Conservation (phyloP, 345 rosid species). For the Brassica rapa region DNA sequence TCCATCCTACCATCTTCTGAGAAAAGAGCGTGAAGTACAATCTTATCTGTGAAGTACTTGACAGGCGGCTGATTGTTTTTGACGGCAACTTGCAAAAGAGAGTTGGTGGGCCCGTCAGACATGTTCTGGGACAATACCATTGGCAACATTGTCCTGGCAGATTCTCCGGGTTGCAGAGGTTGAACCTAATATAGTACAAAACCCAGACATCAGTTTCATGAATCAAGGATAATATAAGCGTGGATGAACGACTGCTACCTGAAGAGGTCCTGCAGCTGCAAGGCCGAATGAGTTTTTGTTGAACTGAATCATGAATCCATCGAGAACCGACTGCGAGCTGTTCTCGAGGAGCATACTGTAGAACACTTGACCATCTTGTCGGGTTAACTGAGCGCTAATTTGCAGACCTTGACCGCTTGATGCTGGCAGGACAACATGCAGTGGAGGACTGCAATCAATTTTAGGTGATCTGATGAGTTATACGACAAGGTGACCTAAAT, state of each 20-base stretch:
- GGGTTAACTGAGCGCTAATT: slow-evolving; percentile 78
- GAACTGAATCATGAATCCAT: slow-evolving; percentile 98
- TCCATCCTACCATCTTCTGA: slow-evolving; percentile 94
- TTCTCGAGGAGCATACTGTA: slow-evolving; percentile 80
- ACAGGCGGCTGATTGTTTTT: slow-evolving; percentile 93
- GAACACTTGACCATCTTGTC: slow-evolving; percentile 78
- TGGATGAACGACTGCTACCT: slow-evolving; percentile 49
- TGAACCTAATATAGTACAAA: slow-evolving; percentile 53
- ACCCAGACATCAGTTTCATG: slow-evolving; percentile 1
- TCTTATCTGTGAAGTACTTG: slow-evolving; percentile 81
- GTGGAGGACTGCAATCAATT: slow-evolving; percentile 58
- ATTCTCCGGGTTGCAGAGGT: slow-evolving; percentile 74
- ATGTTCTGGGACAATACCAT: slow-evolving; percentile 86
- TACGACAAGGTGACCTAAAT: background rate
- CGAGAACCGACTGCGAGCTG: slow-evolving; percentile 71
- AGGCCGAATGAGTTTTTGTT: slow-evolving; percentile 93
- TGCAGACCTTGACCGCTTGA: slow-evolving; percentile 69
- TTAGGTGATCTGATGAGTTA: slow-evolving; percentile 27
- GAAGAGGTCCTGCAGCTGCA: slow-evolving; percentile 84
- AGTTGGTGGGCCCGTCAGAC: slow-evolving; percentile 80
- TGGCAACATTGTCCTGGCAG: slow-evolving; percentile 67
- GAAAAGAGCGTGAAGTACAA: slow-evolving; percentile 64
- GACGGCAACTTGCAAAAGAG: slow-evolving; percentile 88
- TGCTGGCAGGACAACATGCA: slow-evolving; percentile 74
- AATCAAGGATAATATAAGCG: slow-evolving; percentile 1